phyloP scores from a whole-genome alignment of 768 basidiomycete genomes.

The Mycena leptocephala region DNA sequence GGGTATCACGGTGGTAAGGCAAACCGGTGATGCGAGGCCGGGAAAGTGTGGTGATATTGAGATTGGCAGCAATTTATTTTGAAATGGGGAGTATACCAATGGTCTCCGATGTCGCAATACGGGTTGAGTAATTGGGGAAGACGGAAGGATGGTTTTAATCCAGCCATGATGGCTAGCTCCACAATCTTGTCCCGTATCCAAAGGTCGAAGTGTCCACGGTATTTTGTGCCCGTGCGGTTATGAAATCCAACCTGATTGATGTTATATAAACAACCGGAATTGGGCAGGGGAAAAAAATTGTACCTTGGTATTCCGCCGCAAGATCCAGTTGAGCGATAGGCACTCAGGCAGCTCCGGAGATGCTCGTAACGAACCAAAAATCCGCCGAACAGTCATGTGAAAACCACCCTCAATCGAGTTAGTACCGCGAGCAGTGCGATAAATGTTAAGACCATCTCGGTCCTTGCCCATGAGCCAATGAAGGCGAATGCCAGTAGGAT shows the following conservation, averaged over 20 bases:
- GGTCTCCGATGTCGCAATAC: no score
- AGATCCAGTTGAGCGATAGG: constrained; percentile 5
- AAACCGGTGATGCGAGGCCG: neutral
- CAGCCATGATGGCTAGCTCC: neutral
- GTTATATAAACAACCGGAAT: neutral
- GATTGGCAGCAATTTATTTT: neutral
- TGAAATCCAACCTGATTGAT: neutral
- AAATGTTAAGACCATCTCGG: neutral
- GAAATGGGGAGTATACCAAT: neutral
- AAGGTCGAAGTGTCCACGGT: neutral
- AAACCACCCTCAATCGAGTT: constrained; percentile 5
- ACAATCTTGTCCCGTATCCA: neutral
- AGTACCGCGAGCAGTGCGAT: neutral
- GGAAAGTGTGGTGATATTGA: constrained; percentile 10
- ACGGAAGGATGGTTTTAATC: neutral
- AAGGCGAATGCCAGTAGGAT: neutral
- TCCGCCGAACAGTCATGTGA: neutral
- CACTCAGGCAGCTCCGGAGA: no score
- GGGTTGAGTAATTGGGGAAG: neutral
- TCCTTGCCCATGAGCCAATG: neutral
- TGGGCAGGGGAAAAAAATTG: neutral
- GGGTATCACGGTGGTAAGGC: neutral
- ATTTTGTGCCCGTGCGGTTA: neutral
- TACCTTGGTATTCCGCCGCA: neutral
- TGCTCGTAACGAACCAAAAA: no score